Conservation (phyloP, 2,329 filamentous ascomycete species). For the Neofusicoccum cordaticola region DNA sequence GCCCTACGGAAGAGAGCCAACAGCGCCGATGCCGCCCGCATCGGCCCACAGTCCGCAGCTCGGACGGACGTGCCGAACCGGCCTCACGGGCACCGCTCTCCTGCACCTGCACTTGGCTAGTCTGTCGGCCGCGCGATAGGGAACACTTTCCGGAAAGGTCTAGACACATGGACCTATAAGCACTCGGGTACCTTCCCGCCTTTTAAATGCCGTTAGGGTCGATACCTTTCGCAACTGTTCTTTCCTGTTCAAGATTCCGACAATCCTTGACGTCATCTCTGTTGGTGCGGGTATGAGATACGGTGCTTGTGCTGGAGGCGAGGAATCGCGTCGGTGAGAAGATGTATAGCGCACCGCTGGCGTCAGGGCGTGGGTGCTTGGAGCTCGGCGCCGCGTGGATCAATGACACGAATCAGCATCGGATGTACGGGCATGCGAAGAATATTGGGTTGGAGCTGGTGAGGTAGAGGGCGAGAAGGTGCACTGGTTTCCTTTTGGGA, state of each 20-base stretch:
- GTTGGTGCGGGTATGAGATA: slow-evolving; percentile 46
- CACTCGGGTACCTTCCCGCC: too few species aligned
- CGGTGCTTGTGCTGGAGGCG: slow-evolving; percentile 48
- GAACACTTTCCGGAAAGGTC: too few species aligned
- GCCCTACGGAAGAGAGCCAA: not conserved
- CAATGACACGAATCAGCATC: slow-evolving; percentile 54
- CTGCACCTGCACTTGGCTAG: too few species aligned
- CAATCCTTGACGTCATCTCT: slow-evolving; percentile 28
- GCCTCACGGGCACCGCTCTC: not conserved
- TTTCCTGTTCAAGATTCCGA: too few species aligned
- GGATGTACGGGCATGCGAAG: slow-evolving; percentile 43
- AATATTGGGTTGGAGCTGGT: slow-evolving; percentile 45
- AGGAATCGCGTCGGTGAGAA: slow-evolving; percentile 53
- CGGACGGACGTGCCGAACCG: not conserved
- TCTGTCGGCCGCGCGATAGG: too few species aligned
- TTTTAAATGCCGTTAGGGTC: too few species aligned
- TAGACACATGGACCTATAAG: too few species aligned
- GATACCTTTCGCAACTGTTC: too few species aligned
- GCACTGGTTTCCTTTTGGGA: too few species aligned
- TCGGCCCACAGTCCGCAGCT: not conserved
- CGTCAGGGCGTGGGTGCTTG: slow-evolving; percentile 30
- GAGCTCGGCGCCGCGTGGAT: slow-evolving; percentile 39
- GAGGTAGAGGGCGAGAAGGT: slow-evolving; percentile 34
- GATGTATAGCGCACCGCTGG: slow-evolving; percentile 41
- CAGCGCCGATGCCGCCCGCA: not conserved